phyloP scores from a whole-genome alignment of 495 filamentous ascomycete species.

The Daldinia loculata region DNA sequence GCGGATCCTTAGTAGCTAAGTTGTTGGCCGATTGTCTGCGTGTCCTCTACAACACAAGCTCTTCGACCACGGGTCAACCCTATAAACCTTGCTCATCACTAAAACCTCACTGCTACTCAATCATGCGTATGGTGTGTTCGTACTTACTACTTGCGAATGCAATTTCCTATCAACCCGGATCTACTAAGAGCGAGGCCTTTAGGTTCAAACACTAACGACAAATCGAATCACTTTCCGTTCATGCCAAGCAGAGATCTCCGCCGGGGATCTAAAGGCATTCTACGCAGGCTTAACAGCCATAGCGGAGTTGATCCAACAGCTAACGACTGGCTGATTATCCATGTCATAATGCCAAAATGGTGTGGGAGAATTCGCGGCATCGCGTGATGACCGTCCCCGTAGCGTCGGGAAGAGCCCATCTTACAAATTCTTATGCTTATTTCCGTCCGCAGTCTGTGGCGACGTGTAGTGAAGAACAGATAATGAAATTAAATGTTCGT shows the following conservation, averaged over 20 bases:
- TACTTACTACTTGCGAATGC: not conserved
- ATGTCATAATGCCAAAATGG: conserved; percentile 25
- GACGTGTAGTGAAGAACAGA: conserved; percentile 26
- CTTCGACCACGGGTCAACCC: not conserved
- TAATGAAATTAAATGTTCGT: conserved; percentile 9
- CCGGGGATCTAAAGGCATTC: conserved; percentile 32
- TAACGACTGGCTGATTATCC: conserved; percentile 25
- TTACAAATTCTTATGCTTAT: conserved; percentile 38
- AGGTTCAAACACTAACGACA: conserved; percentile 8
- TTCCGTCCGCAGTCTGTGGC: conserved; percentile 26
- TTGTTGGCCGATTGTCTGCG: conserved; percentile 15
- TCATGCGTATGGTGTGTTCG: not conserved
- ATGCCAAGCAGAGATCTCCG: conserved; percentile 41
- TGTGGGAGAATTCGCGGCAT: conserved; percentile 32
- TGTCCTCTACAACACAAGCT: conserved; percentile 22
- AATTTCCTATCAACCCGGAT: conserved; percentile 6
- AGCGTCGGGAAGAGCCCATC: conserved; percentile 38
- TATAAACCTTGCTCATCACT: conserved; percentile 9
- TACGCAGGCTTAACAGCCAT: conserved; percentile 21
- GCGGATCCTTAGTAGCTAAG: conserved; percentile 5
- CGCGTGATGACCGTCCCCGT: conserved; percentile 33
- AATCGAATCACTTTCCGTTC: conserved; percentile 28
- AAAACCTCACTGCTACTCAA: conserved; percentile 6
- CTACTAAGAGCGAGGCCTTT: conserved; percentile 2
- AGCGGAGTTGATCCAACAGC: conserved; percentile 24